phyloP scores from a whole-genome alignment of 352 stramenopile species.

The Thalassiosira ordinaria region DNA sequence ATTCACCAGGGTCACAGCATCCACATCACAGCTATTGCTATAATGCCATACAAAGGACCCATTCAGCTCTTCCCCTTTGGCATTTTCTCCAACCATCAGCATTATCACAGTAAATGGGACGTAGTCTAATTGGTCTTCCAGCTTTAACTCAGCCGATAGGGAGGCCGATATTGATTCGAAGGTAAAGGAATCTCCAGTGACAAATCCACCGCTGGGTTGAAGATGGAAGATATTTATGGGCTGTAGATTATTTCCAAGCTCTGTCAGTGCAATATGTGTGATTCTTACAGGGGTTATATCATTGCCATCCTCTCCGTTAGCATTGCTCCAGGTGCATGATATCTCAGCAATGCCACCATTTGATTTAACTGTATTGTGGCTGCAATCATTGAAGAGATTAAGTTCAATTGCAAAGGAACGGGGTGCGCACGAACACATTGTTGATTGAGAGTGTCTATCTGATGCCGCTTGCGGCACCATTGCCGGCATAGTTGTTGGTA shows the following conservation, averaged over 20 bases:
- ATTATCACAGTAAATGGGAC: conserved; percentile 3
- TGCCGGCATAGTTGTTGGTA: no score
- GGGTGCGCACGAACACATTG: neutral
- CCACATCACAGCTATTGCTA: neutral
- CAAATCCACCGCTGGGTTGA: neutral
- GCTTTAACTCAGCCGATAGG: neutral
- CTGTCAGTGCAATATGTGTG: neutral
- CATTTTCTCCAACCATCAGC: neutral
- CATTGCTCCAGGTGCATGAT: neutral
- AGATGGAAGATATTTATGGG: conserved; percentile 3
- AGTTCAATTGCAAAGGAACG: neutral
- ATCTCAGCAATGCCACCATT: conserved; percentile 5
- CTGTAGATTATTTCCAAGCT: neutral
- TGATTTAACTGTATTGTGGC: neutral
- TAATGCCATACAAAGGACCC: neutral
- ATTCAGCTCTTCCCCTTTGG: neutral
- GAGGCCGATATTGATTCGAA: neutral
- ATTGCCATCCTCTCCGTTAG: neutral
- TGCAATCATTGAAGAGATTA: neutral
- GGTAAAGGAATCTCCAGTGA: neutral
- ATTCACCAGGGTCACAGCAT: neutral
- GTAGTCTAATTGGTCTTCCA: conserved; percentile 3
- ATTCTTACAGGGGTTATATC: neutral
- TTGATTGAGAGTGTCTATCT: neutral
- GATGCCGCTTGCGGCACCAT: no score